These are phyloP conservation scores for Cladosporium austrohemisphaericum DNA, from an alignment of 2,329 filamentous ascomycete species.

Conservation along the genomic window DNA sequence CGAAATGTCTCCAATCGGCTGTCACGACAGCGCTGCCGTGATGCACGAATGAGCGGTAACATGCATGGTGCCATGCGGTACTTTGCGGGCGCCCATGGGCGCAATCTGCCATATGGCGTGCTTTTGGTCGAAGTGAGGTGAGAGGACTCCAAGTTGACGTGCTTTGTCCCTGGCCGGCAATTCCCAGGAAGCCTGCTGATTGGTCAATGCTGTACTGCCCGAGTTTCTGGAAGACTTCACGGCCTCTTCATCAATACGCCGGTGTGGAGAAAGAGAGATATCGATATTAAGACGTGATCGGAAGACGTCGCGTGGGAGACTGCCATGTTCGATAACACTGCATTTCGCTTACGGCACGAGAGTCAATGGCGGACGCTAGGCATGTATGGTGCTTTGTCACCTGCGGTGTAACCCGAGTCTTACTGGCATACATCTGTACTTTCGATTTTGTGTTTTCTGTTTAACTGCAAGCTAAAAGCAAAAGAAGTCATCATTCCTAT, in stretches of 20 bases:
- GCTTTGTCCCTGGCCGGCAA: slow-evolving; percentile 6
- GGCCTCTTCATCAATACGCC: slow-evolving; percentile 8
- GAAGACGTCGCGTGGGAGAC: too few relatives aligned
- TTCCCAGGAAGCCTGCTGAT: too few relatives aligned
- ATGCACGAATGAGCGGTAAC: slow-evolving; percentile 1
- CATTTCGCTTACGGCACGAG: too few relatives aligned
- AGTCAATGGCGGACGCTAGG: too few relatives aligned
- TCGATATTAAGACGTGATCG: too few relatives aligned
- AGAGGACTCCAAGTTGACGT: slow-evolving; percentile 12
- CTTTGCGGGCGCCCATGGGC: slow-evolving; percentile 4
- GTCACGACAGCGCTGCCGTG: neutral
- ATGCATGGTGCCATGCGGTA: neutral
- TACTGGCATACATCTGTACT: neutral
- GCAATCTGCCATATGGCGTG: slow-evolving; percentile 9
- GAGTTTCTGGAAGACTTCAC: too few relatives aligned
- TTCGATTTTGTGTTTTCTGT: slow-evolving; percentile 2
- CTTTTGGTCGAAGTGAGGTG: slow-evolving; percentile 12
- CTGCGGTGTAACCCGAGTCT: too few relatives aligned
- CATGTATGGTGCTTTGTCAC: too few relatives aligned
- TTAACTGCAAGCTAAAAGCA: slow-evolving; percentile 3
- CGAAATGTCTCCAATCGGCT: slow-evolving; percentile 4
- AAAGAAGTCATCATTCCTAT: slow-evolving; percentile 1
- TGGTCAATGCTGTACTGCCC: too few relatives aligned
- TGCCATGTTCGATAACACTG: too few relatives aligned
- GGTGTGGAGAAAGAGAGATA: neutral